Base-by-base conservation (phyloP, 2,329 filamentous ascomycete species). In the Dactylonectria estremocensis region DNA sequence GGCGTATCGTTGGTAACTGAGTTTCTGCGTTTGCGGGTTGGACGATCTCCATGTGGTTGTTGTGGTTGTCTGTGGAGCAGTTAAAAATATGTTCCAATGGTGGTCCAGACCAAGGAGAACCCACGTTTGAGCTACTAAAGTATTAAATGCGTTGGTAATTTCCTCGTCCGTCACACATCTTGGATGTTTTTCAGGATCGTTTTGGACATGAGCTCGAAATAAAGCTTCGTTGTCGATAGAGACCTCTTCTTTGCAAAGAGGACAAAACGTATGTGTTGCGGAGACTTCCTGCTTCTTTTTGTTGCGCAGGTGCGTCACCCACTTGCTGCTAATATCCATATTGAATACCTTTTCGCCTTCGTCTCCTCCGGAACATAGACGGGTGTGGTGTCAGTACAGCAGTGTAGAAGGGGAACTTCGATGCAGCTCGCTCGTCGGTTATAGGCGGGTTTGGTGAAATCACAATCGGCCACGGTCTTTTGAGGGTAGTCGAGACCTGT, bases 261-360 rank as follows among this genome's bases (percentile, higher is more conserved):
- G 24, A 13, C 64, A 66, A n/a, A 61, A 35, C 22, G 53, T 46
- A 49, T 54, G 20, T 33, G 35, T 7, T 18, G 61, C n/a, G 22
- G 55, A 22, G 3, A 5, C 45, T 20, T 65, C 60, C 18, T 63
- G 49, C 5, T 37, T 45, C 11, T 64, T 40, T 6, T 60, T 40
- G 7, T 55, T 64, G 1, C 62, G 49, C 5, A 60, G 7, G 2
- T 64, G 49, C 2, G 40, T 64, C 2, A 64, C 55, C 62, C 62
- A 64, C 7, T 49, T 59, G 49, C 54, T 55, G 0, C 40, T 49
- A 10, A 64, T 40, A 9, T 64, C 62, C 62, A 64, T 59, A 10
- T 11, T 53, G 50, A 20, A 7, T n/a, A 50, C 14, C 45, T 35
- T 49, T 59, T 50, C 31, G 46, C 28, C 31, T 18, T 54, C 37